Evolutionary conservation across 129 eudicot species (phyloP).

Genomic region (Tanacetum coccineum): DNA sequence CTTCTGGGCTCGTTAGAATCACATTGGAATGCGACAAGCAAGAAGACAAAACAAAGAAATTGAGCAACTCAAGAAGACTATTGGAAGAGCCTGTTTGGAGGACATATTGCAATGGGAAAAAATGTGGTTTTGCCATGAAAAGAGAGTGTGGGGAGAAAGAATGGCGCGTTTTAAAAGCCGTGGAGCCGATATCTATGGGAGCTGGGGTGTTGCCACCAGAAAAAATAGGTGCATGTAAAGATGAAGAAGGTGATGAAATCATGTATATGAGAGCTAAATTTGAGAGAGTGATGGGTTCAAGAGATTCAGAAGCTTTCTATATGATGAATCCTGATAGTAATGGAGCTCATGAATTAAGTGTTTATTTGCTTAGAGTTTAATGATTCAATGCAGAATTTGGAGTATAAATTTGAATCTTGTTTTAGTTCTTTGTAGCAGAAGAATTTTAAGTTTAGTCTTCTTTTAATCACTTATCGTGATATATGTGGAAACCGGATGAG

Average conservation of each 20-base stretch:
- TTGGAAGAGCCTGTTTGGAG: conserved; percentile 79
- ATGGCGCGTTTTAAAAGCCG: conserved; percentile 58
- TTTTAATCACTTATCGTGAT: conserved; percentile 28
- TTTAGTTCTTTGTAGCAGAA: conserved; percentile 27
- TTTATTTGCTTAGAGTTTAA: conserved; percentile 76
- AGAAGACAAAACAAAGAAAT: conserved; percentile 33
- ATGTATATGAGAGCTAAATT: conserved; percentile 92
- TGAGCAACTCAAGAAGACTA: conserved; percentile 16
- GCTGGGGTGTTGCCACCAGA: conserved; percentile 75
- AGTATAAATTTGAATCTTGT: conserved; percentile 16
- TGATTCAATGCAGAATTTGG: conserved; percentile 32
- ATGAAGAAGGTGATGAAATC: conserved; percentile 49
- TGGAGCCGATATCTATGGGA: conserved; percentile 83
- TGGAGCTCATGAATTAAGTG: conserved; percentile 84
- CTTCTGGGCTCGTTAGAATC: conserved; percentile 73
- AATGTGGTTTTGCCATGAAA: conserved; percentile 63
- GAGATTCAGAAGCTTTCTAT: conserved; percentile 85
- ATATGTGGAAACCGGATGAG: conserved; percentile 30
- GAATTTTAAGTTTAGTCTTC: conserved; percentile 8
- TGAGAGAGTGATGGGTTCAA: conserved; percentile 76
- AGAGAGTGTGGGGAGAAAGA: conserved; percentile 70
- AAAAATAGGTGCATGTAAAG: conserved; percentile 30
- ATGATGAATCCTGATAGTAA: conserved; percentile 90
- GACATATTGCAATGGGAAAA: conserved; percentile 73
- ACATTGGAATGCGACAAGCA: conserved; percentile 63